phyloP scores from a whole-genome alignment of 106 monocot species.

The Dendrobium nobile region DNA sequence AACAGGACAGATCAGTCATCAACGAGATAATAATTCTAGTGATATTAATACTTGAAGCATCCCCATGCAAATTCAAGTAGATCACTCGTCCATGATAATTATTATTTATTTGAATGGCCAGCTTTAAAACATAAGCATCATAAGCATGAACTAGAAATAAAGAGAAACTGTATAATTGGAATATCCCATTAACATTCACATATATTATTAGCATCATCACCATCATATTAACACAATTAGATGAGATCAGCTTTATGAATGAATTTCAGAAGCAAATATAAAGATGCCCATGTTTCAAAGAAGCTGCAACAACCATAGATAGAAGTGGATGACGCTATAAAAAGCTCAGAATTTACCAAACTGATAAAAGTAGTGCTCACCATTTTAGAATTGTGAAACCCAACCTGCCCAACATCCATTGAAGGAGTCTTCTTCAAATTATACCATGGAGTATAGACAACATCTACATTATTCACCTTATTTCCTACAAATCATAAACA shows the following conservation, averaged over 20 bases:
- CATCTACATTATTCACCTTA: slow-evolving; percentile 94
- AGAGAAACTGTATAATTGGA: neutral
- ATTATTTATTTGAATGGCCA: too few relatives aligned
- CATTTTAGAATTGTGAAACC: slow-evolving; percentile 94
- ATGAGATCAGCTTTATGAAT: neutral
- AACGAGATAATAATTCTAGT: too few relatives aligned
- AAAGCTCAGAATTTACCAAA: neutral
- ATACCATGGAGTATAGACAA: slow-evolving; percentile 95
- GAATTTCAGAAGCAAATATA: neutral
- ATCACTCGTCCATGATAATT: too few relatives aligned
- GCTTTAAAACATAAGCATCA: too few relatives aligned
- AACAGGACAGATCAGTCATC: too few relatives aligned
- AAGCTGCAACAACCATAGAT: neutral
- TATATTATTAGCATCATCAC: neutral
- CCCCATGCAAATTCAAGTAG: too few relatives aligned
- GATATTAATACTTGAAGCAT: too few relatives aligned
- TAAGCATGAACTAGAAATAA: neutral
- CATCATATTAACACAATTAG: neutral
- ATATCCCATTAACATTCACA: neutral
- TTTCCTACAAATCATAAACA: slow-evolving; percentile 49
- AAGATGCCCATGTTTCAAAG: neutral
- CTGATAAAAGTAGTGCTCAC: slow-evolving; percentile 22
- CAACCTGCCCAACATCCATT: slow-evolving; percentile 99
- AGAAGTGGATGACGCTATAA: too few relatives aligned
- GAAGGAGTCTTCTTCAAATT: slow-evolving; percentile 97